These are phyloP conservation scores for Hymenoscyphus fructigenus DNA, from an alignment of 2,329 filamentous ascomycete species.

Conservation along the genomic window DNA sequence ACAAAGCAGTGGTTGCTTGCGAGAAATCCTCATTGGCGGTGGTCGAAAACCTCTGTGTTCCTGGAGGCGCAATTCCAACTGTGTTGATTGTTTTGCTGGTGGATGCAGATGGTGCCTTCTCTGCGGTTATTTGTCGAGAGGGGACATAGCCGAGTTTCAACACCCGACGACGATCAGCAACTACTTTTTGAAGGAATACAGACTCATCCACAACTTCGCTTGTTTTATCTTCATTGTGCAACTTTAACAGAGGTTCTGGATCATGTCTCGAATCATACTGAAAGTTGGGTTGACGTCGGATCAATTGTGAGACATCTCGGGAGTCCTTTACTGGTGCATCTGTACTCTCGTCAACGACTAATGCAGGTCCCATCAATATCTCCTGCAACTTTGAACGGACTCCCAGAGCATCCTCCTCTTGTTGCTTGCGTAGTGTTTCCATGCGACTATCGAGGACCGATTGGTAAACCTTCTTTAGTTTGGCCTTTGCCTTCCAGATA, in stretches of 20 bases:
- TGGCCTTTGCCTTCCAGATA: conserved; percentile 90
- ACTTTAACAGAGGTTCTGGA: conserved; percentile 64
- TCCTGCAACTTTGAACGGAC: conserved; percentile 53
- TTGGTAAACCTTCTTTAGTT: conserved; percentile 74
- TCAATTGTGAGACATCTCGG: conserved; percentile 19
- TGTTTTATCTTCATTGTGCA: conserved; percentile 62
- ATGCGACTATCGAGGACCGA: conserved; percentile 70
- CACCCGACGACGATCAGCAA: conserved; percentile 58
- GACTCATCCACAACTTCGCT: conserved; percentile 58
- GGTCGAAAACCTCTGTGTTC: conserved; percentile 67
- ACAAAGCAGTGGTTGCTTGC: conserved; percentile 81
- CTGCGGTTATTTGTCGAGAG: conserved; percentile 45
- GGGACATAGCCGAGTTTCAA: conserved; percentile 68
- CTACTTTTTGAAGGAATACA: conserved; percentile 55
- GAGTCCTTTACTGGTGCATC: conserved; percentile 14
- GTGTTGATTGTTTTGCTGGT: conserved; percentile 36
- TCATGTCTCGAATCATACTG: conserved; percentile 51
- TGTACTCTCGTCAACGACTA: conserved; percentile 30
- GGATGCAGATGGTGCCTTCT: conserved; percentile 37
- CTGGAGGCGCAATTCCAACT: conserved; percentile 48
- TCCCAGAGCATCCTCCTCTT: conserved; percentile 64
- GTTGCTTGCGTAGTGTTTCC: conserved; percentile 62
- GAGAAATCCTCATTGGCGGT: conserved; percentile 77
- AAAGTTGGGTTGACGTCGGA: conserved; percentile 33
- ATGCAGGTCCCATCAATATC: conserved; percentile 43